Evolutionary conservation across 2,329 filamentous ascomycete genomes (phyloP).

Genomic region (Talaromyces verruculosus): DNA sequence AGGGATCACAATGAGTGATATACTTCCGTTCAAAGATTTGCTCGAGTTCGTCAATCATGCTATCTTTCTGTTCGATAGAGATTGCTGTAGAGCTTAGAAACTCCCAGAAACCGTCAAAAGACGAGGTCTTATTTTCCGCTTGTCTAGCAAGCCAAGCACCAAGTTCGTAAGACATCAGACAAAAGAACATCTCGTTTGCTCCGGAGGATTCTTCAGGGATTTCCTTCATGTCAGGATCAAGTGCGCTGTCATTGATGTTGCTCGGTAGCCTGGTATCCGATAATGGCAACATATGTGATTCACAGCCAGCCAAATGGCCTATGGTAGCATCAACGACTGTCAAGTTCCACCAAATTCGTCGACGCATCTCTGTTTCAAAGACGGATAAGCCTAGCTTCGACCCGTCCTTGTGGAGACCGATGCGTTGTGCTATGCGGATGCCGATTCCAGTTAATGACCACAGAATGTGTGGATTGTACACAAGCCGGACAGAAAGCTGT

Average conservation of each 20-base stretch:
- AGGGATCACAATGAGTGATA: constrained; percentile 39
- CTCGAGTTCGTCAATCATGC: constrained; percentile 38
- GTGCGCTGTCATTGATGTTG: constrained; percentile 41
- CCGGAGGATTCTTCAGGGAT: constrained; percentile 43
- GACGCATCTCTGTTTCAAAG: constrained; percentile 67
- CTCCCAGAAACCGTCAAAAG: constrained; percentile 26
- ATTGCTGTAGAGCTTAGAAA: constrained; percentile 27
- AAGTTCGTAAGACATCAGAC: constrained; percentile 36
- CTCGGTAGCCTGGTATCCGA: constrained; percentile 41
- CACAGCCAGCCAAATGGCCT: constrained; percentile 59
- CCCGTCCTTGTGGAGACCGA: constrained; percentile 66
- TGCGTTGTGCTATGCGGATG: constrained; percentile 65
- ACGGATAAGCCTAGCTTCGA: constrained; percentile 56
- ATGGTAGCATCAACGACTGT: constrained; percentile 59
- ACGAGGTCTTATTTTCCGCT: constrained; percentile 21
- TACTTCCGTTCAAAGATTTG: constrained; percentile 38
- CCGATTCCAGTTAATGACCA: constrained; percentile 63
- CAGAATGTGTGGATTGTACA: constrained; percentile 59
- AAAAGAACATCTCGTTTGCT: constrained; percentile 49
- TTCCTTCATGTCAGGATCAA: constrained; percentile 47
- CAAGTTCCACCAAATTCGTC: constrained; percentile 67
- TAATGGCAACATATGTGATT: constrained; percentile 51
- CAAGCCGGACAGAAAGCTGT: constrained; percentile 58
- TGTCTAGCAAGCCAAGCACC: constrained; percentile 32
- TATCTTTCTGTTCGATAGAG: constrained; percentile 27